Evolutionary conservation across 179 eudicot genomes (phyloP), one percentile per base, ranked within the genome.

Genomic region (Kewa caespitosa): DNA sequence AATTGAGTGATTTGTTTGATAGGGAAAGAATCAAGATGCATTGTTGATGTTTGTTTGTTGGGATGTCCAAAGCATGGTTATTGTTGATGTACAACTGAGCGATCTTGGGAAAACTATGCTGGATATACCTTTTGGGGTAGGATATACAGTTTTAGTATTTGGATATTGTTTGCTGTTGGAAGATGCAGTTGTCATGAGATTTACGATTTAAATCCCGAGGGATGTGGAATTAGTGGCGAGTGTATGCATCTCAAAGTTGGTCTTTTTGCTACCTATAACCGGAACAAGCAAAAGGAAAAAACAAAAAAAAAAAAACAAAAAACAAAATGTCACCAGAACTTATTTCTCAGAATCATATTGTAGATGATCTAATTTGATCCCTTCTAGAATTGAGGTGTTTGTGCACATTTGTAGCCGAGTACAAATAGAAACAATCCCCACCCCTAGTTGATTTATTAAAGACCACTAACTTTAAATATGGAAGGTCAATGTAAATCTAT

Each of bases 141-240:
- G n/a, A n/a, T n/a, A n/a, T n/a, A n/a, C n/a, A n/a, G n/a, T n/a
- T n/a, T n/a, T n/a, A n/a, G n/a, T 18, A 9, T 15, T 60, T 69
- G 22, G 27, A 8, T 22, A 25, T 0, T 48, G 38, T 66, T 54
- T 76, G 55, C 64, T 25, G 18, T 52, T 31, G 52, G 32, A 57
- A 72, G 75, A 37, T 61, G 66, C 57, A 32, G 14, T 28, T 28
- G 4, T 32, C 48, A 63, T 70, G 65, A 61, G 37, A 15, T 37
- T 70, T 70, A 30, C 31, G 38, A 34, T 7, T 32, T 7, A 25
- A 33, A n/a, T 46, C 14, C 22, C 3, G 25, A 41, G 42, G 36
- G 42, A 28, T 73, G 52, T 52, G 25, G 64, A 12, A 28, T 67
- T 41, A 42, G 13, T 1, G 11, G 1, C 42, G 38, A 22, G 12